Evolutionary conservation across 441 rosid species (phyloP).

Genomic region (Jatropha multifida): DNA sequence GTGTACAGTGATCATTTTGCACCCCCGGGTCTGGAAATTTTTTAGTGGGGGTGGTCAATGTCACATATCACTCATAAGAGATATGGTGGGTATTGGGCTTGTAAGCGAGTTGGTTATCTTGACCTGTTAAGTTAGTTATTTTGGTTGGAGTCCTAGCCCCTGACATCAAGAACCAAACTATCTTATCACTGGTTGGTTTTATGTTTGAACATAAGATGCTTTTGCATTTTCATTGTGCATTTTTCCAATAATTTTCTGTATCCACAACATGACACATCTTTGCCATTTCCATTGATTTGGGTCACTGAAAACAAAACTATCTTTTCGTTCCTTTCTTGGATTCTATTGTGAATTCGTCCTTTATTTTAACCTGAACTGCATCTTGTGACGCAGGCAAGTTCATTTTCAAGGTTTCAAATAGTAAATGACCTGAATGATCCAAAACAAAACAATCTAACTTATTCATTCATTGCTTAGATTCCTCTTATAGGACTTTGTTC

Average conservation of each 20-base stretch:
- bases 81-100: not conserved
- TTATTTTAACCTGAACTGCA: not conserved
- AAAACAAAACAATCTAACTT: not conserved
- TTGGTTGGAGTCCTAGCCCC: too few species aligned
- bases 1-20: not conserved
- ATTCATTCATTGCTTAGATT: conserved; percentile 1
- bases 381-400: not conserved
- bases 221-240: not conserved
- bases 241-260: not conserved
- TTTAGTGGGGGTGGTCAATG: too few species aligned
- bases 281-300: not conserved
- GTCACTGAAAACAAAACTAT: not conserved
- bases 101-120: not conserved
- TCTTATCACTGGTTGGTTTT: not conserved
- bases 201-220: not conserved
- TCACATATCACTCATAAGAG: too few species aligned
- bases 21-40: too few species aligned
- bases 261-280: not conserved
- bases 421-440: not conserved
- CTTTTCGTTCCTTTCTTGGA: conserved; percentile 3
- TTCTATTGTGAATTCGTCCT: not conserved
- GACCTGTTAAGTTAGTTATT: too few species aligned
- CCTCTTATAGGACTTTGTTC: not conserved
- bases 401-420: not conserved
- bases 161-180: not conserved